Conservation (phyloP, 2,329 filamentous ascomycete species). For the Pestalotiopsis sp. region DNA sequence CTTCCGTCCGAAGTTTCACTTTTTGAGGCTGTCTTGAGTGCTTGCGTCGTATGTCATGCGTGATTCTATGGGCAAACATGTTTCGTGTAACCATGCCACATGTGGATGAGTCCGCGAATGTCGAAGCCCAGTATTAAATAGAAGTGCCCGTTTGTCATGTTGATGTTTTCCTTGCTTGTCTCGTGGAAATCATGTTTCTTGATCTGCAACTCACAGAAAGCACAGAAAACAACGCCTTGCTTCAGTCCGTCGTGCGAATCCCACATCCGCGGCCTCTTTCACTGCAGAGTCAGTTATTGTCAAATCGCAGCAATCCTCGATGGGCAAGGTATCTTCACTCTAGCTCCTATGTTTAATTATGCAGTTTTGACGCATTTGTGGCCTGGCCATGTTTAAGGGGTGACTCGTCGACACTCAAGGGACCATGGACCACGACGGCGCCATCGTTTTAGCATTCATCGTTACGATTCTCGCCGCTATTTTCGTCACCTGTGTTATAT, state of each 20-base stretch:
- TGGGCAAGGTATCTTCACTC: too few relatives aligned
- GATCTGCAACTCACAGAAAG: too few relatives aligned
- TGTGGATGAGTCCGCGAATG: neutral
- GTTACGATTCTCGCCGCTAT: neutral
- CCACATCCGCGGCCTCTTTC: too few relatives aligned
- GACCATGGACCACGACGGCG: slow-evolving; percentile 3
- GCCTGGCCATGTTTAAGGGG: too few relatives aligned
- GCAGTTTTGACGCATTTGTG: too few relatives aligned
- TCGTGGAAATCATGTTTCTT: too few relatives aligned
- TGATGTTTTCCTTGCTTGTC: neutral
- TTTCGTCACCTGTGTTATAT: neutral
- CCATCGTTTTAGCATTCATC: slow-evolving; percentile 4
- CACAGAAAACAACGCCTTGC: too few relatives aligned
- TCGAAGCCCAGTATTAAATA: neutral
- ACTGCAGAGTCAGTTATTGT: too few relatives aligned
- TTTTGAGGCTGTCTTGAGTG: neutral
- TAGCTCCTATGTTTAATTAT: too few relatives aligned
- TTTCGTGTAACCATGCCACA: neutral
- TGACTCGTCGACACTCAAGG: neutral
- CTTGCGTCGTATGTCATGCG: neutral
- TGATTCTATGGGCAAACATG: neutral
- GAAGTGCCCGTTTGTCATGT: neutral
- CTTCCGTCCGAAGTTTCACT: neutral
- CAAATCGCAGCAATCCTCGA: too few relatives aligned
- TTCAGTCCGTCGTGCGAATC: too few relatives aligned